Conservation (phyloP, 192 early-diverging fungal species). For the Coemansia umbellata region DNA sequence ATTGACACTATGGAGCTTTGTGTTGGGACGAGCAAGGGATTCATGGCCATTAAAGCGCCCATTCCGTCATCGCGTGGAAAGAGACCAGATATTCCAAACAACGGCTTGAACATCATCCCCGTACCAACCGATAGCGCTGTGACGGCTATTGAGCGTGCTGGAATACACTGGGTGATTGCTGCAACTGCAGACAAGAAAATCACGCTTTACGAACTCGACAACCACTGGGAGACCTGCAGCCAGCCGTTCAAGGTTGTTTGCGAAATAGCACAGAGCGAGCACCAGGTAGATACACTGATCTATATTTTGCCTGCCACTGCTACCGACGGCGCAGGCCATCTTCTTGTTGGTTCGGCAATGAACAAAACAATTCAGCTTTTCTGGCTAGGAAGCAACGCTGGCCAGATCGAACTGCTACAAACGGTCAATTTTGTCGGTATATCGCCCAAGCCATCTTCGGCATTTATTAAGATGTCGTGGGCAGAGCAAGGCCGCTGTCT, state of each 20-base stretch:
- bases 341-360: constrained; percentile 27
- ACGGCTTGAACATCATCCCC: constrained; percentile 35
- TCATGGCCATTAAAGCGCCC: constrained; percentile 40
- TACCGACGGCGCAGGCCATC: constrained; percentile 33
- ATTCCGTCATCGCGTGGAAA: constrained; percentile 23
- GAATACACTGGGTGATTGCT: constrained; percentile 31
- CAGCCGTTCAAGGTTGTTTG: constrained; percentile 27
- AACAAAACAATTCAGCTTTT: constrained; percentile 35
- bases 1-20: constrained; percentile 38
- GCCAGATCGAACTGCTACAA: constrained; percentile 26
- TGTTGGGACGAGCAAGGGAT: constrained; percentile 40
- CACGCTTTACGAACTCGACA: constrained; percentile 33
- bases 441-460: constrained; percentile 9
- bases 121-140: constrained; percentile 39
- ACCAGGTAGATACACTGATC: constrained; percentile 28
- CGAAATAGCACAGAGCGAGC: constrained; percentile 26
- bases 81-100: constrained; percentile 21
- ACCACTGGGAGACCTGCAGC: constrained; percentile 24
- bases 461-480: constrained; percentile 36
- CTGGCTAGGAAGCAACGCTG: constrained; percentile 32
- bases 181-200: constrained; percentile 28
- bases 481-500: constrained; percentile 35
- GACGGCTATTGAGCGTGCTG: constrained; percentile 38
- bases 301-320: constrained; percentile 27
- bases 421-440: constrained; percentile 16